Evolutionary conservation across 495 filamentous ascomycete genomes (phyloP).

Genomic region (Podospora pseudoanserina): DNA sequence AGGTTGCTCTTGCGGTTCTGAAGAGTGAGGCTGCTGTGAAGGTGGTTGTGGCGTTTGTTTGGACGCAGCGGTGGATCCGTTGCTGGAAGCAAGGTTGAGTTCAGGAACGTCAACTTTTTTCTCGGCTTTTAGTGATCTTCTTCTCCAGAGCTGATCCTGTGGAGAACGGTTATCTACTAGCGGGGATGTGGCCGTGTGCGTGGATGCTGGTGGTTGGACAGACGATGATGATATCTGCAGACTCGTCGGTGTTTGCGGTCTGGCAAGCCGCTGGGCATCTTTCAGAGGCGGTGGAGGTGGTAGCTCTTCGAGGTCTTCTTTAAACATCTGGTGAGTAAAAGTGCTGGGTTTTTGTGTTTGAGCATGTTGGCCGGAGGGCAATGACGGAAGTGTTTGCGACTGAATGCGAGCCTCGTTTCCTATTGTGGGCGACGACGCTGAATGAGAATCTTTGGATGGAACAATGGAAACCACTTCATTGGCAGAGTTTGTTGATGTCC

Average conservation of each 20-base stretch:
- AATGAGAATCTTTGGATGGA: constrained; percentile 36
- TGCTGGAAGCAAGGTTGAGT: constrained; percentile 41
- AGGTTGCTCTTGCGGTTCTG: constrained; percentile 3
- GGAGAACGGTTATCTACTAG: constrained; percentile 30
- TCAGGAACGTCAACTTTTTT: constrained; percentile 39
- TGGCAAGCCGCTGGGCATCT: constrained; percentile 22
- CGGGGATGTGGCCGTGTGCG: constrained; percentile 15
- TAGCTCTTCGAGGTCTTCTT: constrained; percentile 16
- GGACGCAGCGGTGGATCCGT: constrained; percentile 42
- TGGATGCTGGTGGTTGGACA: constrained; percentile 18
- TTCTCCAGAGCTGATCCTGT: constrained; percentile 42
- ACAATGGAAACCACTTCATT: constrained; percentile 34
- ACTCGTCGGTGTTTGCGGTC: constrained; percentile 21
- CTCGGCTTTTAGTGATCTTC: constrained; percentile 44
- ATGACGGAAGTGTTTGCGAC: constrained; percentile 9
- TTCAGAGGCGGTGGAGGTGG: constrained; percentile 43
- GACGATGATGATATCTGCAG: constrained; percentile 14
- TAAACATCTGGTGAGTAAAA: constrained; percentile 5
- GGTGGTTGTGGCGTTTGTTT: constrained; percentile 11
- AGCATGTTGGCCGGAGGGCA: constrained; percentile 26
- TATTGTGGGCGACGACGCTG: constrained; percentile 29
- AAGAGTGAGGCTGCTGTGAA: constrained; percentile 15
- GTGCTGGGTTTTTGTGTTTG: constrained; percentile 17
- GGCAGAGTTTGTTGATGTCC: constrained; percentile 29
- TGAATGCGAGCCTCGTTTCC: constrained; percentile 9